phyloP scores from a whole-genome alignment of 495 filamentous ascomycete species.

The Tuber magnatum region DNA sequence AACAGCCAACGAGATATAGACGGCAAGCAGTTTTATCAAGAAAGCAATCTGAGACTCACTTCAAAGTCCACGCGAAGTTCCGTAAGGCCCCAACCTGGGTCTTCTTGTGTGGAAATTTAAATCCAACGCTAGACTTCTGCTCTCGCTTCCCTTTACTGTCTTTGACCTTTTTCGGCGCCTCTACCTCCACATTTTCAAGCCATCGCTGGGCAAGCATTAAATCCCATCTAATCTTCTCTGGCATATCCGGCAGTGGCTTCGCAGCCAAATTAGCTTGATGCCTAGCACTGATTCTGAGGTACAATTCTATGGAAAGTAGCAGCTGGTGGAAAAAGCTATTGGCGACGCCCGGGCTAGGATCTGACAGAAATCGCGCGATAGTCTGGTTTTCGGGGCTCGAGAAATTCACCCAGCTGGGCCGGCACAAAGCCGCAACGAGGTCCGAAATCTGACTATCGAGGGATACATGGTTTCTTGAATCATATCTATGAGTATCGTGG shows the following conservation, averaged over 20 bases:
- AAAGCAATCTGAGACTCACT: slow-evolving; percentile 41
- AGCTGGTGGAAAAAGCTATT: slow-evolving; percentile 65
- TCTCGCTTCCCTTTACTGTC: slow-evolving; percentile 35
- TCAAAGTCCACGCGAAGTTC: slow-evolving; percentile 60
- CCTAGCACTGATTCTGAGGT: slow-evolving; percentile 47
- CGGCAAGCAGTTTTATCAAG: slow-evolving; percentile 14
- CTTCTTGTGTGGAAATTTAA: slow-evolving; percentile 54
- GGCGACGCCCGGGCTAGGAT: slow-evolving; percentile 44
- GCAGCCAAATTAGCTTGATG: slow-evolving; percentile 31
- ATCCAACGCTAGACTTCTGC: slow-evolving; percentile 43
- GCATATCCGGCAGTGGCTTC: slow-evolving; percentile 51
- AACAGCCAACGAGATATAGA: slow-evolving; percentile 5
- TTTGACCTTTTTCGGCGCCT: slow-evolving; percentile 45
- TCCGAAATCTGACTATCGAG: slow-evolving; percentile 63
- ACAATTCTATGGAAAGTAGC: slow-evolving; percentile 60
- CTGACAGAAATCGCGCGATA: slow-evolving; percentile 56
- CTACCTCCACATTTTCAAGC: slow-evolving; percentile 59
- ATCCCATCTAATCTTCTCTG: slow-evolving; percentile 61
- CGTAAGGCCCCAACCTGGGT: slow-evolving; percentile 58
- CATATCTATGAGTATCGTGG: slow-evolving; percentile 44
- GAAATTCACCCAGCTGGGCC: slow-evolving; percentile 62
- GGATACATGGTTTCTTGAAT: slow-evolving; percentile 46
- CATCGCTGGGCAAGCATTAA: slow-evolving; percentile 60
- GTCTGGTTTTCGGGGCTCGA: slow-evolving; percentile 57
- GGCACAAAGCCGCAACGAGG: slow-evolving; percentile 56